Percentiles rank a stretch among this genome's conserved stretches.
Conservation (phyloP, 306 rosid genomes). For the Betula pendula region DNA sequence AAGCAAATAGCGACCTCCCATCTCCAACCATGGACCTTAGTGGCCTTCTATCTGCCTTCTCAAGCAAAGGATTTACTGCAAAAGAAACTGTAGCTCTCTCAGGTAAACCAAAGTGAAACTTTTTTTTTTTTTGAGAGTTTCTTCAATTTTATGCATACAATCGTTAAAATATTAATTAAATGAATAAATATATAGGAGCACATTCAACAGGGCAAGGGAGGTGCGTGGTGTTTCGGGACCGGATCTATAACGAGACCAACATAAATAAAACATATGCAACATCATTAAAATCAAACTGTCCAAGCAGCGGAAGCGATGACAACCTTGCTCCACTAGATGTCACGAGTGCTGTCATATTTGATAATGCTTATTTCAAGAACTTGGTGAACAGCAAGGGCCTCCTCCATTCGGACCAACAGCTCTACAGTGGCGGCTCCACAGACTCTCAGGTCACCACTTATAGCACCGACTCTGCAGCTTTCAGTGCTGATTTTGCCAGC, state of each 20-base stretch:
- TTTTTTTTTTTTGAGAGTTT: no score
- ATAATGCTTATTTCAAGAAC: conserved; percentile 47
- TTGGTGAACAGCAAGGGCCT: conserved; percentile 36
- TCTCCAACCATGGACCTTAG: conserved; percentile 56
- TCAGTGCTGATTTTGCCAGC: conserved; percentile 51
- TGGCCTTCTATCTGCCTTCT: conserved; percentile 49
- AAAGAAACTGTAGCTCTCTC: conserved; percentile 70
- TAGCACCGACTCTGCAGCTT: conserved; percentile 30
- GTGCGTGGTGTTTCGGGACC: conserved; percentile 51
- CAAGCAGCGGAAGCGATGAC: conserved; percentile 45
- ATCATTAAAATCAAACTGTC: conserved; percentile 50
- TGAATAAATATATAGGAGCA: conserved; percentile 45
- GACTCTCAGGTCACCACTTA: conserved; percentile 37
- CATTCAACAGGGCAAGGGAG: conserved; percentile 75
- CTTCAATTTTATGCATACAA: no score
- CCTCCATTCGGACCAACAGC: conserved; percentile 47
- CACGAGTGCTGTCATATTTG: conserved; percentile 50
- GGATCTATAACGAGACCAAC: conserved; percentile 56
- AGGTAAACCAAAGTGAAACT: conserved; percentile 39
- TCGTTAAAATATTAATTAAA: no score
- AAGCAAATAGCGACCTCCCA: conserved; percentile 61
- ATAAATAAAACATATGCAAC: conserved; percentile 53
- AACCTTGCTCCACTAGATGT: conserved; percentile 61
- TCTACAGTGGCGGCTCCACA: conserved; percentile 40
- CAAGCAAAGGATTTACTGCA: conserved; percentile 54